Evolutionary conservation across 164 flowering plant genomes (phyloP).

Genomic region (Nymphaea colorata): DNA sequence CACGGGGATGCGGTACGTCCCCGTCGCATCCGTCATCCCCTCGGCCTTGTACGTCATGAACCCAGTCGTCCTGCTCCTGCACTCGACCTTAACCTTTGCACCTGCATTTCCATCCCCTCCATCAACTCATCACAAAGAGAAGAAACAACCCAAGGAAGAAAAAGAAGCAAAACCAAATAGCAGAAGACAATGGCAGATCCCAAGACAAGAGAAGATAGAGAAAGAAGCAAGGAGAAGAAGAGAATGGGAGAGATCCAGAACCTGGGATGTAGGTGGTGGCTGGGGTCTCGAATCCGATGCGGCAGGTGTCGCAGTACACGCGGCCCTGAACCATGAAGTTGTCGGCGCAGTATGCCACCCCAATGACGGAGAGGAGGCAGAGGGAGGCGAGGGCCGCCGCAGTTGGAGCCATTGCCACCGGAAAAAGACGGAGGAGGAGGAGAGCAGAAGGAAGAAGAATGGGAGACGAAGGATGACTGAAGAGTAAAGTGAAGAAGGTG

Average conservation of each 20-base stretch:
- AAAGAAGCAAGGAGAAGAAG: neutral
- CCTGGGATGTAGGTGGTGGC: constrained; percentile 46
- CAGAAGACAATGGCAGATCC: too few relatives aligned
- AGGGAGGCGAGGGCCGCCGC: neutral
- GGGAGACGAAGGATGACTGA: neutral
- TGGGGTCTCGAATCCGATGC: constrained; percentile 60
- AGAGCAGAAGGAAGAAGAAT: neutral
- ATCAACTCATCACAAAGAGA: neutral
- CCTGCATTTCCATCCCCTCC: neutral
- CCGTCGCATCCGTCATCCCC: constrained; percentile 34
- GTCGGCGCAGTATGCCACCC: neutral
- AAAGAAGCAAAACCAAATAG: neutral
- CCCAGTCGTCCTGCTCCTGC: constrained; percentile 1
- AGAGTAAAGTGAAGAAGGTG: too few relatives aligned
- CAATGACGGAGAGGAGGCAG: neutral
- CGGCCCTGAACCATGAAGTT: constrained; percentile 32
- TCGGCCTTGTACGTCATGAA: constrained; percentile 10
- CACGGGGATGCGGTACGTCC: constrained; percentile 36
- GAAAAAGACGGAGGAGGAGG: neutral
- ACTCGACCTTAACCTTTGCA: neutral
- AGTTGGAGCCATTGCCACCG: neutral
- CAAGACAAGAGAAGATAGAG: too few relatives aligned
- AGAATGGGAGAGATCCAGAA: constrained; percentile 1
- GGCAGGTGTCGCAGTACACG: constrained; percentile 70
- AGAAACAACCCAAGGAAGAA: neutral